These are phyloP conservation scores for Tympanopsis confertula DNA, from an alignment of 2,329 filamentous ascomycete genomes.

Conservation along the genomic window DNA sequence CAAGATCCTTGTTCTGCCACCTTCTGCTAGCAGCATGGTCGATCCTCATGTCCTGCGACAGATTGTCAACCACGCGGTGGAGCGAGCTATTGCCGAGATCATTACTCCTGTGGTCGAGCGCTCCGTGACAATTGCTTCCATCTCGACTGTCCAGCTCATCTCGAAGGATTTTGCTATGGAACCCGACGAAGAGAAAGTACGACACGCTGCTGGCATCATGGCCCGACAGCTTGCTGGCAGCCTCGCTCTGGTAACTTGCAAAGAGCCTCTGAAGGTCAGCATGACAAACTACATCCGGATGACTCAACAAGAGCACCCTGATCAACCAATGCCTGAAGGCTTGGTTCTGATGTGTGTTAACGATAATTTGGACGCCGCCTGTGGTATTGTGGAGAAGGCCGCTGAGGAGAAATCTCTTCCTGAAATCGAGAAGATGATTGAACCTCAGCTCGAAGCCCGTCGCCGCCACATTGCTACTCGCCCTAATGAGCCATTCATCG, in stretches of 20 bases:
- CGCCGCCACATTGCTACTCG: slow-evolving; percentile 64
- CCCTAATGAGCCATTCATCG: slow-evolving; percentile 75
- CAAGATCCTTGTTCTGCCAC: slow-evolving; percentile 68
- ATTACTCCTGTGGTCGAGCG: slow-evolving; percentile 95
- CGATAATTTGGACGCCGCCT: slow-evolving; percentile 88
- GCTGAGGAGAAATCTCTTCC: slow-evolving; percentile 86
- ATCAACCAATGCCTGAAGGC: slow-evolving; percentile 77
- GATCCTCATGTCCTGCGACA: slow-evolving; percentile 55
- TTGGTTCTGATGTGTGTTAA: slow-evolving; percentile 98
- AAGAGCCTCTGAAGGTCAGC: slow-evolving; percentile 89
- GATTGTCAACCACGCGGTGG: slow-evolving; percentile 78
- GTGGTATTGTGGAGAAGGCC: slow-evolving; percentile 86
- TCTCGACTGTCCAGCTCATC: slow-evolving; percentile 89
- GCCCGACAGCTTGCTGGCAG: slow-evolving; percentile 90
- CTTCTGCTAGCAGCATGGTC: slow-evolving; percentile 68
- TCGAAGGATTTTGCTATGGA: slow-evolving; percentile 95
- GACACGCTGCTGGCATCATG: slow-evolving; percentile 81
- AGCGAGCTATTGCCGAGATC: slow-evolving; percentile 85
- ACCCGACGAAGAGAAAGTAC: slow-evolving; percentile 74
- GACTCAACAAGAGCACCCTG: slow-evolving; percentile 56
- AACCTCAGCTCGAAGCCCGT: slow-evolving; percentile 66
- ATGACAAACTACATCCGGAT: slow-evolving; percentile 91
- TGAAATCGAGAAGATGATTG: slow-evolving; percentile 90
- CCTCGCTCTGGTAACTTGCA: slow-evolving; percentile 91
- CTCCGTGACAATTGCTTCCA: slow-evolving; percentile 94